Conservation (phyloP, 2,329 filamentous ascomycete genomes). For the Fusarium redolens region DNA sequence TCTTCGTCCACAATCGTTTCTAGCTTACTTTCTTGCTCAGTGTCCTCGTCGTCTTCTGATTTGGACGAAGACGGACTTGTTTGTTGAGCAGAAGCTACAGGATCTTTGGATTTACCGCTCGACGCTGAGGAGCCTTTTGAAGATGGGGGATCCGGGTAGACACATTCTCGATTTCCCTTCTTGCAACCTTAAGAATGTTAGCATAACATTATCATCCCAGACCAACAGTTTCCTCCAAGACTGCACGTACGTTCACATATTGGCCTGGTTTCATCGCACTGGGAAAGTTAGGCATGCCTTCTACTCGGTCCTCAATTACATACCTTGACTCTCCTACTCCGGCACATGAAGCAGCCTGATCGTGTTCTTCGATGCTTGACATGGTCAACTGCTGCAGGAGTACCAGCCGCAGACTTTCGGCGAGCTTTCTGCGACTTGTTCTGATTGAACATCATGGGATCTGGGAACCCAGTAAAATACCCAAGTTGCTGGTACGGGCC, state of each 20-base stretch:
- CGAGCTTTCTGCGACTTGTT: constrained; percentile 62
- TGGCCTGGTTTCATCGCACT: constrained; percentile 93
- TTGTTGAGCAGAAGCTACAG: constrained; percentile 51
- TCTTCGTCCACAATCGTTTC: constrained; percentile 68
- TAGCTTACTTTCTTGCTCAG: constrained; percentile 57
- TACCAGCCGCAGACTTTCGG: constrained; percentile 58
- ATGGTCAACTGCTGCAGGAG: constrained; percentile 67
- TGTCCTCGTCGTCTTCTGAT: constrained; percentile 62
- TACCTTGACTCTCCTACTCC: constrained; percentile 86
- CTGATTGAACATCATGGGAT: constrained; percentile 60
- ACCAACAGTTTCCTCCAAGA: background rate
- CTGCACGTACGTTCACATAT: constrained; percentile 77
- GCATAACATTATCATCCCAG: background rate
- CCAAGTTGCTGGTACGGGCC: constrained; percentile 60
- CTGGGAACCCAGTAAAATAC: constrained; percentile 63
- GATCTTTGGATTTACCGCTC: constrained; percentile 53
- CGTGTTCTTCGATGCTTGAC: constrained; percentile 94
- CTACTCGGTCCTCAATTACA: constrained; percentile 7
- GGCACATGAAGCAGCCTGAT: constrained; percentile 93
- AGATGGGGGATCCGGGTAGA: constrained; percentile 80
- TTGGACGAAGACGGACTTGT: constrained; percentile 66
- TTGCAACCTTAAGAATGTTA: constrained; percentile 74
- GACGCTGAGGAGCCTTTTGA: constrained; percentile 51
- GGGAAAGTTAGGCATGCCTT: constrained; percentile 28
- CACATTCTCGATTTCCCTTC: constrained; percentile 90